phyloP scores from a whole-genome alignment of 176 grass and related monocot species.

The Cenchrus purpureus region DNA sequence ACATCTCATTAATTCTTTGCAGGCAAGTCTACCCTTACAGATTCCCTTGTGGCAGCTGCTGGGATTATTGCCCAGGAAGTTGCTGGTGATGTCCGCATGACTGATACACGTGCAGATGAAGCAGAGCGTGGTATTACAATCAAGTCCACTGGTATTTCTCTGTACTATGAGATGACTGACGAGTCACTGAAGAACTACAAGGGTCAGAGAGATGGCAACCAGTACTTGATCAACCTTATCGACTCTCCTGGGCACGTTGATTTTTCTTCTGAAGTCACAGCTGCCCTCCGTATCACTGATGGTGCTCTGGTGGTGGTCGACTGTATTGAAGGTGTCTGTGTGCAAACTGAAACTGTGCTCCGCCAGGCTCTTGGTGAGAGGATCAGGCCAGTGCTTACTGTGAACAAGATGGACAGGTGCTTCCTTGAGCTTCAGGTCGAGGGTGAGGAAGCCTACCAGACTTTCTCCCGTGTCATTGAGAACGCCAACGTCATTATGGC shows the following conservation, averaged over 20 bases:
- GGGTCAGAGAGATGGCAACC: slow-evolving; percentile 56
- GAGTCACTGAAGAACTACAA: slow-evolving; percentile 65
- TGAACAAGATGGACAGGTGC: slow-evolving; percentile 82
- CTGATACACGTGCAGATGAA: slow-evolving; percentile 72
- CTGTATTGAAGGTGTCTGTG: slow-evolving; percentile 78
- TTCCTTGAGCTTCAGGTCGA: slow-evolving; percentile 83
- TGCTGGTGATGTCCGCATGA: slow-evolving; percentile 86
- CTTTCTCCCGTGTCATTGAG: slow-evolving; percentile 69
- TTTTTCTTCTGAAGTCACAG: slow-evolving; percentile 78
- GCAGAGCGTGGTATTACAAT: slow-evolving; percentile 80
- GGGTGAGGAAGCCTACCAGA: slow-evolving; percentile 82
- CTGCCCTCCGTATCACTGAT: slow-evolving; percentile 74
- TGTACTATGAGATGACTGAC: slow-evolving; percentile 75
- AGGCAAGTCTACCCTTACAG: slow-evolving; percentile 85
- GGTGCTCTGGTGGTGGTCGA: slow-evolving; percentile 72
- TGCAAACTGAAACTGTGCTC: slow-evolving; percentile 81
- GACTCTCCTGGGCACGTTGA: slow-evolving; percentile 79
- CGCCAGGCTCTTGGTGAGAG: slow-evolving; percentile 80
- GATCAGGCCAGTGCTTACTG: slow-evolving; percentile 74
- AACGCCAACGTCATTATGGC: slow-evolving; percentile 82
- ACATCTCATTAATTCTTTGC: slow-evolving; percentile 10
- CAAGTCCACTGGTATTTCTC: slow-evolving; percentile 80
- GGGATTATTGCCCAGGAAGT: slow-evolving; percentile 78
- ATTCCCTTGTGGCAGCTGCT: slow-evolving; percentile 80
- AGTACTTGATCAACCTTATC: slow-evolving; percentile 75